Base-by-base conservation (phyloP, 495 filamentous ascomycete genomes). In the Hypomontagnella submonticulosa region DNA sequence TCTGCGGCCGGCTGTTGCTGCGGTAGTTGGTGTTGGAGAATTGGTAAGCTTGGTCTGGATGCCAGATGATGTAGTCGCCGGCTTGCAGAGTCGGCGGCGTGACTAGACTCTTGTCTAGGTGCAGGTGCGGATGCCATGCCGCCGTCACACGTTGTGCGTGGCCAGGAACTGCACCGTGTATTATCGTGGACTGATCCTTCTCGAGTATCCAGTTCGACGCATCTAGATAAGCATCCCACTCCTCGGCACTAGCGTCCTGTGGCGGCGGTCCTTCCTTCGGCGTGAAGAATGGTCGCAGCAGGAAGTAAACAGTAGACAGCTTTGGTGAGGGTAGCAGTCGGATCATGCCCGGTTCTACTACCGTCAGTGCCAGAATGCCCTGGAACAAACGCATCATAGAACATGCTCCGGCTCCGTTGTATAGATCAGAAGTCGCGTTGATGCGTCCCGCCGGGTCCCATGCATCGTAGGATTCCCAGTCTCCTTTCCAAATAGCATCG, bases 31-130 rank as follows among this genome's bases (percentile, higher is more conserved):
- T 77, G 56, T 75, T 75, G 43, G 78, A 77, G 74, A 82, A 79
- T 61, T 79, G 77, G 66, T 82, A 82, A 11, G 76, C 75, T 50
- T 76, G 86, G 61, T 97, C 93, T 56, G 91, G 93, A 76, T 97
- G 93, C 93, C 93, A 97, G 52, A 89, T 84, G 9, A 97, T 92
- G 77, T 91, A 96, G 76, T 97, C 93, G 44, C 93, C 93, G 0
- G 91, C 92, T 33, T 84, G 81, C 12, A 97, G 87, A 8, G 81
- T 82, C 4, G 93, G 93, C 1, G 94, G 81, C 47, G 91, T 88
- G 16, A 93, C 84, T 84, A 97, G 95, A 11, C 87, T 89, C 34
- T 81, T 79, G 42, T 85, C 77, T 8, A 97, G 84, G 41, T 89
- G 80, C 12, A 97, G 83, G 55, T 96, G 90, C 0, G 93, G 93